These are phyloP conservation scores for Solanum etuberosum DNA, from an alignment of 257 asterid genomes.

Conservation along the genomic window DNA sequence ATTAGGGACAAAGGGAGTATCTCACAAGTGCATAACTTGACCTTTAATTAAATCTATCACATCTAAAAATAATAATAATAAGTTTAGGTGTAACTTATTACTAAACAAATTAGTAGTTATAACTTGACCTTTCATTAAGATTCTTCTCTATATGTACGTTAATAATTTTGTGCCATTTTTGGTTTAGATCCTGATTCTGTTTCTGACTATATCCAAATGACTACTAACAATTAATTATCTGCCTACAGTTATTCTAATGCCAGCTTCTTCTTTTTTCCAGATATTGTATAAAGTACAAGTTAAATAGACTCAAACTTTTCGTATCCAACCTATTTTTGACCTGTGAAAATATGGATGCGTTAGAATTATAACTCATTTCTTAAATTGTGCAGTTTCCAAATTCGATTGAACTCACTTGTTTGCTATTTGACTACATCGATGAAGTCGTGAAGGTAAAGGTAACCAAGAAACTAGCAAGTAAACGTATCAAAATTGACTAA, in stretches of 20 bases:
- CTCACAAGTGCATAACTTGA: background rate
- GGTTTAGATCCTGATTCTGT: background rate
- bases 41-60: background rate
- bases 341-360: rapidly evolving
- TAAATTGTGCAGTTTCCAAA: background rate
- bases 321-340: too few species aligned
- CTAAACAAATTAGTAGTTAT: background rate
- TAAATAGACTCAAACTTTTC: too few species aligned
- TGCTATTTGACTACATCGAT: background rate
- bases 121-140: background rate
- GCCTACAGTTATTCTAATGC: background rate
- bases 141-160: background rate
- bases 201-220: background rate
- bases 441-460: background rate
- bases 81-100: background rate
- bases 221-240: too few species aligned
- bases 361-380: too few species aligned
- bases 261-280: background rate
- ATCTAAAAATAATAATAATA: background rate
- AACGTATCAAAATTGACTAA: background rate
- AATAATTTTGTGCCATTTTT: too few species aligned
- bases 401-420: background rate
- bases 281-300: too few species aligned
- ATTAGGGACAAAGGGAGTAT: too few species aligned
- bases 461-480: background rate